Conservation (phyloP, 768 basidiomycete species). For the Boletales sp. region DNA sequence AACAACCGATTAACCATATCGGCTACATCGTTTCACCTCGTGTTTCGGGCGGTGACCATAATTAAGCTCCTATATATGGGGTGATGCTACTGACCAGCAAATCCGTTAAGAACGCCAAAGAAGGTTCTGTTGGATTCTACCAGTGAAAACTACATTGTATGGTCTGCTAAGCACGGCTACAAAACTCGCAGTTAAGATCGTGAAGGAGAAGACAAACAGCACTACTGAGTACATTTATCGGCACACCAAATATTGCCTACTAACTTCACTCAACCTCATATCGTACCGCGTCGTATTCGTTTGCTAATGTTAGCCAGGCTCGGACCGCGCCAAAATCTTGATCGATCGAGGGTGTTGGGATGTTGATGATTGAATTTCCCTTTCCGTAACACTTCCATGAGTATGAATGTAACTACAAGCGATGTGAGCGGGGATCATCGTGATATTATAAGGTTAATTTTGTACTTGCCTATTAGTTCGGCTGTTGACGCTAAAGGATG, state of each 20-base stretch:
- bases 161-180: constrained; percentile 1
- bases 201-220: background rate
- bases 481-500: constrained; percentile 47
- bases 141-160: too few species aligned
- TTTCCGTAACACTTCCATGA: constrained; percentile 62
- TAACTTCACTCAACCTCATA: constrained; percentile 13
- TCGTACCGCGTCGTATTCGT: constrained; percentile 32
- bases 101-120: too few species aligned
- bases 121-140: too few species aligned
- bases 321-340: constrained; percentile 42
- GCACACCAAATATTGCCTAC: background rate
- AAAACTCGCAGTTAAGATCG: constrained; percentile 1
- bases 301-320: constrained; percentile 27
- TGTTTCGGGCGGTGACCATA: too few species aligned
- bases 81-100: too few species aligned
- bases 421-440: constrained; percentile 9
- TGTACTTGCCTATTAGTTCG: constrained; percentile 47
- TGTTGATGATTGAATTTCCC: constrained; percentile 49
- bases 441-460: background rate
- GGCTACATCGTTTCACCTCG: too few species aligned
- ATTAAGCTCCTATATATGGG: too few species aligned
- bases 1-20: too few species aligned
- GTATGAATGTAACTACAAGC: constrained; percentile 52
- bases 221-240: background rate
- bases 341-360: constrained; percentile 45